A percentile compares a stretch with the other conserved stretches of the same genome.
Evolutionary conservation across 305 asterid genomes (phyloP).

Genomic region (Nicotiana rustica): DNA sequence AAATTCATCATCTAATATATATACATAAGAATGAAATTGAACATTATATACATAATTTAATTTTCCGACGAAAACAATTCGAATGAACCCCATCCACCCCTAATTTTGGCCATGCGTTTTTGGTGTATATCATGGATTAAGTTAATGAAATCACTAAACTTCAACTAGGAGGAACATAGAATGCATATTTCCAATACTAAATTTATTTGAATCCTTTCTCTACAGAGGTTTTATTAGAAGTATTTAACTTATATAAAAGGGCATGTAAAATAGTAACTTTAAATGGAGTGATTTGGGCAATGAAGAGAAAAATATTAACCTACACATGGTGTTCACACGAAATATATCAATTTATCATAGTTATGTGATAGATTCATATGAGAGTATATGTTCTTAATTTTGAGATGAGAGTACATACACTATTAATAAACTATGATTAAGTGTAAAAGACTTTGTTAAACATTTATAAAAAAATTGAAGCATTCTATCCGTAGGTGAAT

Average conservation of each 20-base stretch:
- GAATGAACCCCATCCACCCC: no score
- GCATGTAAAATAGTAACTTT: not conserved
- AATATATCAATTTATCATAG: not conserved
- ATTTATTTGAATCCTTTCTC: no score
- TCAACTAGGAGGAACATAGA: not conserved
- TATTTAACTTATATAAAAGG: not conserved
- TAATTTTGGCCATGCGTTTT: no score
- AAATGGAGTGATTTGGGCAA: not conserved
- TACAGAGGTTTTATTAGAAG: no score
- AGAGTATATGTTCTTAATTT: not conserved
- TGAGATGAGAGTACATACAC: not conserved
- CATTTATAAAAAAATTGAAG: no score
- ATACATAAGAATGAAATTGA: no score
- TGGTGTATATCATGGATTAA: not conserved
- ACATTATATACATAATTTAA: no score
- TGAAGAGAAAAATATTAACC: not conserved
- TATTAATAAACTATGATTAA: not conserved
- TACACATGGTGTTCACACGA: not conserved
- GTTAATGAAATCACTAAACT: not conserved
- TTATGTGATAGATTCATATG: not conserved
- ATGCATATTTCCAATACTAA: not conserved
- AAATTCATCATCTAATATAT: no score
- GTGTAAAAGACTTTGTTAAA: not conserved
- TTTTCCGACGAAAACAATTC: no score
- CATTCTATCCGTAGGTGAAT: no score